Evolutionary conservation across 1,139 yeast species (phyloP), one percentile per base, ranked within the genome.

Genomic region (Pichia sp.): DNA sequence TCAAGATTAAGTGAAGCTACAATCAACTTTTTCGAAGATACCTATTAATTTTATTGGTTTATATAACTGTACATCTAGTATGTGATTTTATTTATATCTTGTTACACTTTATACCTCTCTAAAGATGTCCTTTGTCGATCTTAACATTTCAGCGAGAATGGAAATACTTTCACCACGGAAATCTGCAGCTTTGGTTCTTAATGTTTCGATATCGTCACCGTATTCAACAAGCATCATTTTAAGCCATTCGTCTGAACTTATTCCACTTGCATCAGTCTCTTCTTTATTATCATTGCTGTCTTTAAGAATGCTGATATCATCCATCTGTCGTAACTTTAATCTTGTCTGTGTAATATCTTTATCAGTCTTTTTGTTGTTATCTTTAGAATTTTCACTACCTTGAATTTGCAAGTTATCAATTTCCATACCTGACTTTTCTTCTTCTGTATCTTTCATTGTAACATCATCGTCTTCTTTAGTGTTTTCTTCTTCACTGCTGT

Each of bases 1-100:
- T 57, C 57, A 14, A 67, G 83, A 55, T 66, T 78, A 19, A 50
- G 56, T 37, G 48, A 48, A 8, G 56, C 67, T 12, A 24, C 46
- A 4, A 32, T 39, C 5, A 20, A 38, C n/a, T 30, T 49, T 5
- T 49, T 49, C 21, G 50, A 48, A 24, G 31, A 34, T 24, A 18
- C 17, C 14, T 34, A 19, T 30, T 15, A 24, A 28, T n/a, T n/a
- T 24, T 24, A n/a, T n/a, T n/a, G n/a, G n/a, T n/a, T n/a, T n/a
- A n/a, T n/a, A n/a, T n/a, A n/a, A n/a, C n/a, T n/a, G n/a, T n/a
- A n/a, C n/a, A n/a, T n/a, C n/a, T n/a, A n/a, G n/a, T n/a, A n/a
- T n/a, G n/a, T n/a, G n/a, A n/a, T n/a, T n/a, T n/a, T n/a, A n/a
- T n/a, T n/a, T n/a, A n/a, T n/a, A n/a, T n/a, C n/a, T n/a, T n/a